These are phyloP conservation scores for Sporothrix dimorphospora DNA, from an alignment of 2,329 filamentous ascomycete species.

Conservation along the genomic window DNA sequence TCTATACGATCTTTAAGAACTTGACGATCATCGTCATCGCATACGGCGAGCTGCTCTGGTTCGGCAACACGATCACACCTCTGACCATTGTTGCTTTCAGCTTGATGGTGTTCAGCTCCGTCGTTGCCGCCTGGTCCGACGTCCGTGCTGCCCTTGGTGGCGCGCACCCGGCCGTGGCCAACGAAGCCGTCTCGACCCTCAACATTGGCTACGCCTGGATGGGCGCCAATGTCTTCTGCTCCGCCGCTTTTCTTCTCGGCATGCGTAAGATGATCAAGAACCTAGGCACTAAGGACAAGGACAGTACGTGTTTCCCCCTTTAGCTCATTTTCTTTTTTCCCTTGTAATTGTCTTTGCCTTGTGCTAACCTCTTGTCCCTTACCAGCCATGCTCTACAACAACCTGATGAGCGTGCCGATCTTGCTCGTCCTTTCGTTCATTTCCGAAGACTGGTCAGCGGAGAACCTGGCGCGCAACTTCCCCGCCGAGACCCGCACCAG, in stretches of 20 bases:
- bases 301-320: constrained; percentile 68
- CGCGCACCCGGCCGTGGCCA: constrained; percentile 61
- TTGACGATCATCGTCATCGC: constrained; percentile 98
- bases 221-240: constrained; percentile 94
- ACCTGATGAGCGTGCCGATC: constrained; percentile 92
- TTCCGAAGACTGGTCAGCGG: constrained; percentile 87
- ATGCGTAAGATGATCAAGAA: constrained; percentile 99
- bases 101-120: constrained; percentile 91
- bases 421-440: constrained; percentile 80
- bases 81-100: constrained; percentile 92
- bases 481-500: constrained; percentile 76
- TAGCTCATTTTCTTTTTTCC: background rate
- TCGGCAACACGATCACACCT: constrained; percentile 86
- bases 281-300: constrained; percentile 99
- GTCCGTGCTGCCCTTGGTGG: constrained; percentile 80
- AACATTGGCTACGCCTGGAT: constrained; percentile 98
- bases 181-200: constrained; percentile 79
- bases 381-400: constrained; percentile 99
- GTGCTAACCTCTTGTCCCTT: constrained; percentile 54
- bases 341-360: background rate
- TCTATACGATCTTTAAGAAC: constrained; percentile 99
- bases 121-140: constrained; percentile 96
- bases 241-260: constrained; percentile 81
- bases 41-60: constrained; percentile 98
- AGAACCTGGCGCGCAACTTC: constrained; percentile 87